Evolutionary conservation across 2,329 filamentous ascomycete species (phyloP).

Genomic region (Fusarium sp.): DNA sequence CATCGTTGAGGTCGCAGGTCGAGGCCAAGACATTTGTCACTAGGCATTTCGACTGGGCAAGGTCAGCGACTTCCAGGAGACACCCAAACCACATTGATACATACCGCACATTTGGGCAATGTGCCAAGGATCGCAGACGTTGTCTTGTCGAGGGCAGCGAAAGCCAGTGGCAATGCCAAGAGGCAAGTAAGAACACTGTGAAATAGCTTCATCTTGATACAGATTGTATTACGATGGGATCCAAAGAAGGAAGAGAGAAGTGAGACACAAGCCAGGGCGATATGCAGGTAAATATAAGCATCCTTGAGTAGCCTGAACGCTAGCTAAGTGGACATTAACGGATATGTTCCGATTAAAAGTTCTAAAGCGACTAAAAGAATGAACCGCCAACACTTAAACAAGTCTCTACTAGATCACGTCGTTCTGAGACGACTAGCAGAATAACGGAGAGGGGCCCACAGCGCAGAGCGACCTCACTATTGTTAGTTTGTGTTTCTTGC

Average conservation of each 20-base stretch:
- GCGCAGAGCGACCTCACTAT: not conserved
- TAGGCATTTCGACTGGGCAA: constrained; percentile 30
- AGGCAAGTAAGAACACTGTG: not conserved
- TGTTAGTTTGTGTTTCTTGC: not conserved
- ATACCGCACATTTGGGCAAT: not conserved
- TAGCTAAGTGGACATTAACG: not conserved
- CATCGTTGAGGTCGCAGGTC: not conserved
- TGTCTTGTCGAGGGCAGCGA: not conserved
- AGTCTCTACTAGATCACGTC: not conserved
- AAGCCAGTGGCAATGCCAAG: not conserved
- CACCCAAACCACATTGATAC: not conserved
- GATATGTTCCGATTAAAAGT: not conserved
- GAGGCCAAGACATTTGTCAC: not conserved
- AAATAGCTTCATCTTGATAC: not conserved
- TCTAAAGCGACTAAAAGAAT: not conserved
- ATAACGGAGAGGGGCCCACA: not conserved
- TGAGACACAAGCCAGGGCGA: not conserved
- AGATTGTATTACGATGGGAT: not conserved
- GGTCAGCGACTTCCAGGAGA: not conserved
- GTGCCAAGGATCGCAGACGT: not conserved
- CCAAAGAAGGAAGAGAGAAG: not conserved
- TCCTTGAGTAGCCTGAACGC: not conserved
- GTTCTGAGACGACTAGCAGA: not conserved
- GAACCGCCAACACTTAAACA: not conserved
- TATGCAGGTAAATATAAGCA: not conserved